A percentile compares a stretch with the other conserved stretches of the same genome.
phyloP scores from a whole-genome alignment of 2,329 filamentous ascomycete genomes.

The Rosellinia necatrix region DNA sequence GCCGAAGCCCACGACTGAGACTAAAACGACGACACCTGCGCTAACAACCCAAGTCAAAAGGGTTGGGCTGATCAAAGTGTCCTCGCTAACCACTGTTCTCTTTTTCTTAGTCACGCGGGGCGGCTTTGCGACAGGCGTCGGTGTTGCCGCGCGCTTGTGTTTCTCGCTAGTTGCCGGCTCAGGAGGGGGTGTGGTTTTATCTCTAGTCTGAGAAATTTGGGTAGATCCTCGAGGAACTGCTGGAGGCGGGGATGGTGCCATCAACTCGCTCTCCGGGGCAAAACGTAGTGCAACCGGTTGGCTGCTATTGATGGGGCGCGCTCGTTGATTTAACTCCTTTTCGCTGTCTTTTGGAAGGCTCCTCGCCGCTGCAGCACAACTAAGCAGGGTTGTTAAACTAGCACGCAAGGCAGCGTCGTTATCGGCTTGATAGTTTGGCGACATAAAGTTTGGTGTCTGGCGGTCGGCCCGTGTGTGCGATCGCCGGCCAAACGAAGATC shows the following conservation, averaged over 20 bases:
- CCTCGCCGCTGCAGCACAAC: constrained; percentile 89
- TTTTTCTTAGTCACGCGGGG: constrained; percentile 64
- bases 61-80: constrained; percentile 59
- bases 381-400: constrained; percentile 91
- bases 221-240: constrained; percentile 24
- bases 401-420: constrained; percentile 92
- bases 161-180: constrained; percentile 46
- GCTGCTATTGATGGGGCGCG: constrained; percentile 50
- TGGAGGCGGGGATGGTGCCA: constrained; percentile 42
- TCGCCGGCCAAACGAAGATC: constrained; percentile 54
- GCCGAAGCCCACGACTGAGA: constrained; percentile 71
- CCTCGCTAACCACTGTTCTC: constrained; percentile 50
- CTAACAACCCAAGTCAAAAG: constrained; percentile 68
- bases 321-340: constrained; percentile 43
- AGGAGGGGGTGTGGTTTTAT: constrained; percentile 25
- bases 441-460: constrained; percentile 65
- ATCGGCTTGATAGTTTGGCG: constrained; percentile 78
- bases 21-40: constrained; percentile 69
- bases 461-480: constrained; percentile 53
- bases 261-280: constrained; percentile 64
- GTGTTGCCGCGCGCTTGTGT: constrained; percentile 52
- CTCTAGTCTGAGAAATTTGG: constrained; percentile 25
- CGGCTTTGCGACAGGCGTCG: constrained; percentile 44
- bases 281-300: constrained; percentile 64
- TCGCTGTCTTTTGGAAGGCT: constrained; percentile 71